Evolutionary conservation across 129 eudicot species (phyloP), one percentile per base, ranked within the genome.

Genomic region (Flaveria robusta): DNA sequence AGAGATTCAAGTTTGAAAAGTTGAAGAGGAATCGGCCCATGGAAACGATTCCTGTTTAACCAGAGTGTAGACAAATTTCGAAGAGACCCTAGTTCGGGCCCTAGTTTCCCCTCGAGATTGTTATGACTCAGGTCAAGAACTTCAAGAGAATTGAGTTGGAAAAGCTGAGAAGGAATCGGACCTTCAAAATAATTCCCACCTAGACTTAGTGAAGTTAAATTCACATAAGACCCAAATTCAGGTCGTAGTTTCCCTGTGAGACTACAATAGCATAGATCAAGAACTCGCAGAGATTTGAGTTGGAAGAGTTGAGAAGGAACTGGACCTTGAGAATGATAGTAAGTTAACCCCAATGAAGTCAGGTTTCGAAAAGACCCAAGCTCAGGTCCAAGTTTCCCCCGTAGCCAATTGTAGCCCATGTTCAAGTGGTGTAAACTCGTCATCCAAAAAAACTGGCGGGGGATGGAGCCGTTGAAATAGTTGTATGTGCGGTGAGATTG

Each of bases 401-500:
- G 29, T 0, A 88, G 62, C 8, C 19, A 37, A 68, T 88, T 88
- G 29, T 46, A 24, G 63, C 85, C 78, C 77, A 86, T 49, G 63
- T 86, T 85, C 39, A 88, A 77, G 74, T 81, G 84, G n/a, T 47
- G 55, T 12, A 88, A 63, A n/a, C 37, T 68, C 42, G 41, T 79
- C 71, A 81, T 68, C 64, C 47, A 12, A 42, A 81, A 88, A 68
- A 88, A n/a, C 15, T 72, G 62, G 0, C n/a, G 15, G 0, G 93
- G 88, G 27, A 88, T 86, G 5, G 78, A 60, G 31, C 90, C 87
- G 34, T 26, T 58, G 41, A 88, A 83, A 41, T 31, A 58, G 68
- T 88, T 46, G 18, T 83, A 84, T 76, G 68, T 88, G 68, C 75
- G 15, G 82, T 83, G 37, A 88, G 80, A 72, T 86, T 86, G 9